phyloP scores from a whole-genome alignment of 2,329 filamentous ascomycete genomes.

The Eurotiales sp. region DNA sequence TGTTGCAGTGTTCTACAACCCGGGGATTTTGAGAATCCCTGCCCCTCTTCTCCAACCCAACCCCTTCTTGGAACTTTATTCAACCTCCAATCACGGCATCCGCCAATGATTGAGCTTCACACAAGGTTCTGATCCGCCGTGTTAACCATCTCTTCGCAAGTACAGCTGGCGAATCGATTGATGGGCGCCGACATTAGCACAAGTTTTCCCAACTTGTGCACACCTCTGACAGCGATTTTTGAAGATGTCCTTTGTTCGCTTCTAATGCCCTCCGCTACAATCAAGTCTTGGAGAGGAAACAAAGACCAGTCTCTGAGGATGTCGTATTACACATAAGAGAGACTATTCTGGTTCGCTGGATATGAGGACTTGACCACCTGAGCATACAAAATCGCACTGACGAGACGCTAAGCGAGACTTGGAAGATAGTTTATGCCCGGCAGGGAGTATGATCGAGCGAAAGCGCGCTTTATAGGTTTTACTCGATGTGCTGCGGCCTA shows the following conservation, averaged over 20 bases:
- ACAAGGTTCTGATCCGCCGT: constrained; percentile 58
- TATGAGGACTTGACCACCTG: constrained; percentile 27
- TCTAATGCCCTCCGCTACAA: constrained; percentile 58
- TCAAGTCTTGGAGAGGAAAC: constrained; percentile 64
- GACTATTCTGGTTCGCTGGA: constrained; percentile 35
- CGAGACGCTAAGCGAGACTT: constrained; percentile 8
- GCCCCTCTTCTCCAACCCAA: constrained; percentile 40
- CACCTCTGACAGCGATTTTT: constrained; percentile 72
- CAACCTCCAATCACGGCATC: constrained; percentile 52
- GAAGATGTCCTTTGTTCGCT: constrained; percentile 91
- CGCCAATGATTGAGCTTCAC: constrained; percentile 50
- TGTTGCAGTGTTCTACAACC: constrained; percentile 49
- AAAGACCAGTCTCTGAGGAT: constrained; percentile 93
- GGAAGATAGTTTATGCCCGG: constrained; percentile 16
- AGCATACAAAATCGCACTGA: constrained; percentile 16
- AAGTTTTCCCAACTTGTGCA: constrained; percentile 23
- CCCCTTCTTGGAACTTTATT: constrained; percentile 29
- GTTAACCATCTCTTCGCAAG: constrained; percentile 61
- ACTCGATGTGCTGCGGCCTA: not conserved
- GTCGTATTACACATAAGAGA: constrained; percentile 77
- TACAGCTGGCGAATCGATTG: constrained; percentile 50
- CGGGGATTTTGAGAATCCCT: constrained; percentile 33
- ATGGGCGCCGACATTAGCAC: constrained; percentile 53
- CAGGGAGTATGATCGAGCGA: constrained; percentile 2
- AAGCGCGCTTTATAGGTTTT: not conserved